Evolutionary conservation across 2,329 filamentous ascomycete genomes (phyloP).

Genomic region (Chaetothyriales sp.): DNA sequence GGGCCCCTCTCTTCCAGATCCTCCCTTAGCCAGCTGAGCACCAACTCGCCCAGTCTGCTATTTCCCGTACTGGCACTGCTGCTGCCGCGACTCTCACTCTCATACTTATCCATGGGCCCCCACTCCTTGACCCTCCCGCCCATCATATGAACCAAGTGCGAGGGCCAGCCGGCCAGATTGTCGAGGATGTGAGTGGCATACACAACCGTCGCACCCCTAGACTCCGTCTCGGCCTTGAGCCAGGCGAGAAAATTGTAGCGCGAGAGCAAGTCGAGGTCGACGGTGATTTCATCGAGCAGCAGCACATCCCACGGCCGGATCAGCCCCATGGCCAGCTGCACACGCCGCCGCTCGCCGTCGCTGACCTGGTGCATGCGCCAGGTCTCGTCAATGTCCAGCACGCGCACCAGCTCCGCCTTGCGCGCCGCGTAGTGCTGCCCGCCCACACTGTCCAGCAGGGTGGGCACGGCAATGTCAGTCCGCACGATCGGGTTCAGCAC

Average conservation of each 20-base stretch:
- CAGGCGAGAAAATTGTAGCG: slow-evolving; percentile 74
- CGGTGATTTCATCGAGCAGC: slow-evolving; percentile 89
- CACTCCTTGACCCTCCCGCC: slow-evolving; percentile 75
- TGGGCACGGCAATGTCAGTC: slow-evolving; percentile 80
- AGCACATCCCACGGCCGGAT: slow-evolving; percentile 82
- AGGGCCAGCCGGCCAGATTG: slow-evolving; percentile 87
- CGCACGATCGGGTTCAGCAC: slow-evolving; percentile 93
- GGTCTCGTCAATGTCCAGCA: slow-evolving; percentile 77
- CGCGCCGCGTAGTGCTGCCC: slow-evolving; percentile 69
- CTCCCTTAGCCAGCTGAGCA: slow-evolving; percentile 66
- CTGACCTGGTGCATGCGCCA: slow-evolving; percentile 96
- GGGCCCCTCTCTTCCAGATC: slow-evolving; percentile 16
- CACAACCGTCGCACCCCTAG: slow-evolving; percentile 71
- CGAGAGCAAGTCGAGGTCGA: slow-evolving; percentile 80
- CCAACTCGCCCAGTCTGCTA: slow-evolving; percentile 70
- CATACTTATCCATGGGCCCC: slow-evolving; percentile 57
- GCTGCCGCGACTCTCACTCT: slow-evolving; percentile 13
- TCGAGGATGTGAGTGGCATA: slow-evolving; percentile 97
- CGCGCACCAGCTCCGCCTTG: slow-evolving; percentile 69
- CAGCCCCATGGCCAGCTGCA: slow-evolving; percentile 92
- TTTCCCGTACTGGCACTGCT: slow-evolving; percentile 42
- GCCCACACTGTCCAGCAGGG: slow-evolving; percentile 71
- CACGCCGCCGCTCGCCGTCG: slow-evolving; percentile 78
- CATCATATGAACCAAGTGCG: slow-evolving; percentile 91
- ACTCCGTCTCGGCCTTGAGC: slow-evolving; percentile 73